Evolutionary conservation across 2,329 filamentous ascomycete species (phyloP).

Genomic region (Cladophialophora yegresii): DNA sequence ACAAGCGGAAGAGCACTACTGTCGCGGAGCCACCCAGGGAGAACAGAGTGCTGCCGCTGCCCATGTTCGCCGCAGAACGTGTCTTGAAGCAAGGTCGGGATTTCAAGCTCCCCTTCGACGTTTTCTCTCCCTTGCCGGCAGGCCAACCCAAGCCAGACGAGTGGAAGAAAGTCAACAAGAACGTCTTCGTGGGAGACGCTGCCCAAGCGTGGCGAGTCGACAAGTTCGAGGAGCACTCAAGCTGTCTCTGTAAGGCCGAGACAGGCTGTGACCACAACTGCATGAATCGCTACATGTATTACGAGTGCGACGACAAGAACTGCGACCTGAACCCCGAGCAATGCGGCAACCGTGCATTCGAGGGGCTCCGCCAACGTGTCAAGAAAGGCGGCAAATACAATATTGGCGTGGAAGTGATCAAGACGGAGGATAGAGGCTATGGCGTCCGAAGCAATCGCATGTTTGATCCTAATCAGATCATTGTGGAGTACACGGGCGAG

Average conservation of each 20-base stretch:
- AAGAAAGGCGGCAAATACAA: conserved; percentile 82
- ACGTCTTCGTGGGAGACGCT: conserved; percentile 87
- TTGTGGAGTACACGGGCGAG: conserved; percentile 97
- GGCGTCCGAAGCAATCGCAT: conserved; percentile 87
- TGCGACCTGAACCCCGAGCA: conserved; percentile 73
- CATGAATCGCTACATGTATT: conserved; percentile 94
- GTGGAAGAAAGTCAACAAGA: conserved; percentile 89
- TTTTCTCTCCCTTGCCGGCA: conserved; percentile 82
- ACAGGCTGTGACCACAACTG: conserved; percentile 86
- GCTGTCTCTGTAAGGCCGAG: conserved; percentile 75
- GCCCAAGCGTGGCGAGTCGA: conserved; percentile 77
- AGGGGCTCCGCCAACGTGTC: conserved; percentile 71
- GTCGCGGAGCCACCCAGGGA: conserved; percentile 45
- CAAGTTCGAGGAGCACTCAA: conserved; percentile 71
- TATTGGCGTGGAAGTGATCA: conserved; percentile 91
- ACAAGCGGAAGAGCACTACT: conserved; percentile 48
- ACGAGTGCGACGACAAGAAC: conserved; percentile 90
- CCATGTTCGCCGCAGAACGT: conserved; percentile 75
- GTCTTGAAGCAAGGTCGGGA: conserved; percentile 71
- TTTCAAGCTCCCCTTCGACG: conserved; percentile 85
- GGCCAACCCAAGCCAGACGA: conserved; percentile 90
- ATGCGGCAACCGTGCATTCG: conserved; percentile 87
- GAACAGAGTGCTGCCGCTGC: conserved; percentile 67
- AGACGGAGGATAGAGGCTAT: conserved; percentile 83
- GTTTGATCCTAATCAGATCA: conserved; percentile 88